phyloP scores from a whole-genome alignment of 345 rosid species.

The Orychophragmus violaceus region DNA sequence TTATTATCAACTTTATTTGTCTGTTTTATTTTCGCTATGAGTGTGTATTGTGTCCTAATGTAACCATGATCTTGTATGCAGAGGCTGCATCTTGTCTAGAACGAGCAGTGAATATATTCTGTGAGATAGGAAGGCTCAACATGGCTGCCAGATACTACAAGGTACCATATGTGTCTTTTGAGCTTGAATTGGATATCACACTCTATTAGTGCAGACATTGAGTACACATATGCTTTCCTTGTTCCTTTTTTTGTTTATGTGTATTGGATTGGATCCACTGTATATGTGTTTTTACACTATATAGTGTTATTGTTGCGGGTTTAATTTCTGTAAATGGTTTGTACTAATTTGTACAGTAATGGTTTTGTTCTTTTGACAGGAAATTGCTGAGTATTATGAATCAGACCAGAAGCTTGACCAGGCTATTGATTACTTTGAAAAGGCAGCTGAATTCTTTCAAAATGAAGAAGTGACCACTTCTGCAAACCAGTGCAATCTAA shows the following conservation, averaged over 20 bases:
- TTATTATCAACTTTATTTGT: neutral
- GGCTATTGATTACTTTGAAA: conserved; percentile 64
- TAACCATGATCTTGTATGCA: conserved; percentile 32
- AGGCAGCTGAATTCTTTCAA: conserved; percentile 75
- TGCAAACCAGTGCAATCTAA: conserved; percentile 97
- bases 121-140: conserved; percentile 93
- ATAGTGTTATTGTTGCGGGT: neutral
- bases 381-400: conserved; percentile 77
- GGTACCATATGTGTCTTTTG: conserved; percentile 36
- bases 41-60: neutral
- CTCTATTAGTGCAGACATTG: neutral
- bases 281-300: neutral
- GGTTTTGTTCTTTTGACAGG: conserved; percentile 39
- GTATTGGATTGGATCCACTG: neutral
- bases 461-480: conserved; percentile 82
- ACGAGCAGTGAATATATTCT: conserved; percentile 69
- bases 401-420: conserved; percentile 53
- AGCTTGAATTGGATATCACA: neutral
- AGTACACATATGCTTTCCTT: neutral
- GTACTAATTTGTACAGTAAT: neutral
- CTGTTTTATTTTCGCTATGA: neutral
- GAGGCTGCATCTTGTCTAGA: conserved; percentile 90
- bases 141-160: conserved; percentile 98
- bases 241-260: neutral
- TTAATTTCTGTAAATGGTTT: neutral